Base-by-base conservation (phyloP, 1,139 yeast genomes). In the Pichia sp. region DNA sequence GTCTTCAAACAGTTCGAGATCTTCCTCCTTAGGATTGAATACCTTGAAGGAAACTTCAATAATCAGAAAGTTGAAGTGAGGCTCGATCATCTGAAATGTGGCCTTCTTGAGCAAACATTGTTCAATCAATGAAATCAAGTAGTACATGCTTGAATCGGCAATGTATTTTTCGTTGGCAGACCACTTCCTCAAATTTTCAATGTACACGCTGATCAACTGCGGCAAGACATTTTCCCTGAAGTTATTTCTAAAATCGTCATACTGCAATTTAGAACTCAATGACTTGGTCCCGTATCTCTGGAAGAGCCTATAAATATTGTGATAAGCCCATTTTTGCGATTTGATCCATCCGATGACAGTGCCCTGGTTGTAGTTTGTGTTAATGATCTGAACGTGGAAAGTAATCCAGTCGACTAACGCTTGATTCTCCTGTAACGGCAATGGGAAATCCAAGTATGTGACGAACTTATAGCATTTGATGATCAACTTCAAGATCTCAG, bases 251-350 rank as follows among this genome's bases (percentile, higher is more conserved):
- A 85, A 85, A 1, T 73, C 77, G 33, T 71, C 73, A 63, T 85
- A 84, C 16, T 73, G 71, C 60, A 75, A 80, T 61, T 79, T 82
- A 53, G 73, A 76, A 2, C 81, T 71, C 44, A 84, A 68, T 44
- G 71, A 67, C 47, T 65, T 69, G 24, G 85, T 79, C 2, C 88
- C 91, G 67, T 88, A 91, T 62, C 95, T 77, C 55, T 78, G 79
- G 65, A 87, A 88, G n/a, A 91, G 69, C 60, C 96, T 80, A 64
- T 78, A 81, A 50, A 92, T 70, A 67, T 90, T 90, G 40, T 90
- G 91, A 64, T 84, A 84, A 0, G 95, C 82, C 97, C 99, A 92
- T 69, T 93, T 93, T 70, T 90, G 88, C 60, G 93, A 81, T 69
- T 90, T 92, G 40, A 78, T 80, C 87, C 88, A 83, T 6, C 85